Evolutionary conservation across 176 grass and related monocot species (phyloP), one percentile per base, ranked within the genome.

Genomic region (Ananas comosus): DNA sequence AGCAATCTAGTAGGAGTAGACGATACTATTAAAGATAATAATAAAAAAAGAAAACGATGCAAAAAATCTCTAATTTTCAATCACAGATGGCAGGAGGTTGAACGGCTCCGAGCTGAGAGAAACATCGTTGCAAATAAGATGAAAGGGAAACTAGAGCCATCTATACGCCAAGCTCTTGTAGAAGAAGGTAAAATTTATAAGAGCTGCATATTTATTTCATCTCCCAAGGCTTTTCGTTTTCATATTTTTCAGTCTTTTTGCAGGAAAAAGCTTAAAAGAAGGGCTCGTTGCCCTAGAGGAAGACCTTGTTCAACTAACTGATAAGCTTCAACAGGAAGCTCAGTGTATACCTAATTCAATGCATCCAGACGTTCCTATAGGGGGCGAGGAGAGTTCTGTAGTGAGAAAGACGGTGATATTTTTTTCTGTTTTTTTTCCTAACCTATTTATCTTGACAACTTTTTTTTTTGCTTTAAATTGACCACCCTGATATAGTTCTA

Each of bases 71-170:
- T 97, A 90, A 97, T 97, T 83, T 74, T 79, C 33, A 6, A 59
- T 79, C 70, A 81, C 81, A 90, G 86, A 97, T 92, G 84, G 49
- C 93, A 97, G 93, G 93, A 97, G 69, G 93, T 97, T 54, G 93
- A 97, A 85, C 64, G 74, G 19, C 89, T 97, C 51, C 81, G 89
- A 73, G 89, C 86, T 83, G 89, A 97, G 79, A 87, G 93, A 81
- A 97, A 97, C 84, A 67, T 77, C 6, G 84, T 97, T 75, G 86
- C 93, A 72, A 92, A 86, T 48, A 97, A 92, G 77, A 97, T 97
- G 89, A 97, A 92, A 90, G 84, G 83, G 53, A 97, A 97, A 80
- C 71, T 92, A 21, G 93, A 92, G 21, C 79, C 82, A 74, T 90
- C 82, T 73, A 77, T 92, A 33, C 93, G 89, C 51, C 84, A 92